phyloP scores from a whole-genome alignment of 257 asterid genomes.

The Ligustrum vulgare region DNA sequence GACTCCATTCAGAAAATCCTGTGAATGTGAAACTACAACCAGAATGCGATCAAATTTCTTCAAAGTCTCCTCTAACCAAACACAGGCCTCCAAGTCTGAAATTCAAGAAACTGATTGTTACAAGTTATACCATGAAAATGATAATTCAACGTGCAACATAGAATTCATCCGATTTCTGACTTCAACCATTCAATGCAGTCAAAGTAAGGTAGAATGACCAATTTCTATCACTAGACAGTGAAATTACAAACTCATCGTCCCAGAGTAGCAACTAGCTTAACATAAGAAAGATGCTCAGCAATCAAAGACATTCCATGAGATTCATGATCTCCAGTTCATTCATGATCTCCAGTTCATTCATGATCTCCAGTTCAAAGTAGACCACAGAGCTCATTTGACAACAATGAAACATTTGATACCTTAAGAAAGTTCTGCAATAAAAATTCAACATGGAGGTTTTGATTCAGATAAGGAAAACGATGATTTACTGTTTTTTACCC shows the following conservation, averaged over 20 bases:
- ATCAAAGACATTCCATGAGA: neutral
- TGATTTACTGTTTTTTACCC: neutral
- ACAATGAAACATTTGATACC: neutral
- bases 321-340: neutral
- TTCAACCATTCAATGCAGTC: neutral
- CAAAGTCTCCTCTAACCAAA: constrained; percentile 91
- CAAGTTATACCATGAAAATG: neutral
- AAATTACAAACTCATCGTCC: no score
- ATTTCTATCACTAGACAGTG: neutral
- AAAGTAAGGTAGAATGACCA: no score
- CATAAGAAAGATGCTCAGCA: neutral
- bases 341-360: no score
- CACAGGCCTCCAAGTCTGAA: constrained; percentile 95
- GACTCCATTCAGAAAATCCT: constrained; percentile 94
- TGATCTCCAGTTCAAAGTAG: no score
- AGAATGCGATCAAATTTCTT: constrained; percentile 87
- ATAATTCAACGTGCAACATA: neutral
- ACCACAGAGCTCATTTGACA: neutral
- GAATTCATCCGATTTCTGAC: neutral
- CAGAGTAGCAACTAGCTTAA: neutral
- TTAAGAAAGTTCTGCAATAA: neutral
- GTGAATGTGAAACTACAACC: constrained; percentile 97
- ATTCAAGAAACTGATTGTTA: neutral
- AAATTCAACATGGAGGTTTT: neutral
- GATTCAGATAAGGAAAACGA: neutral